Conservation (phyloP, 108 stramenopile genomes). For the Seminavis robusta region DNA sequence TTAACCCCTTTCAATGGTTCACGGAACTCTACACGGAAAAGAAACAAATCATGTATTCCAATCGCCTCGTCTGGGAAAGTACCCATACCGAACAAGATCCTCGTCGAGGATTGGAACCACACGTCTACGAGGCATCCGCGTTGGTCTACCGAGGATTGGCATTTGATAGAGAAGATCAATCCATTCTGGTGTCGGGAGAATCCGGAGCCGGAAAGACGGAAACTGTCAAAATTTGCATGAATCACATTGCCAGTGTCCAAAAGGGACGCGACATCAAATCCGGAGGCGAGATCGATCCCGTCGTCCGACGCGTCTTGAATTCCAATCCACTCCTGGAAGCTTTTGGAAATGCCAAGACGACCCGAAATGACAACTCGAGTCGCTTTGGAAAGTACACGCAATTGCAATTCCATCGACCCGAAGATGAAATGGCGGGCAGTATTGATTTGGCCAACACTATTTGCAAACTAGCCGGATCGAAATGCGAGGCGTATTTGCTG, state of each 20-base stretch:
- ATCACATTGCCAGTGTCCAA: constrained; percentile 75
- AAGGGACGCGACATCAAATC: constrained; percentile 23
- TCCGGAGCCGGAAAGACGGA: constrained; percentile 89
- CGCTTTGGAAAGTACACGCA: constrained; percentile 81
- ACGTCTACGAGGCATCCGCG: constrained; percentile 68
- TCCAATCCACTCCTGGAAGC: constrained; percentile 84
- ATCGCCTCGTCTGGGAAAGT: constrained; percentile 57
- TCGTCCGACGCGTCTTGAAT: constrained; percentile 56
- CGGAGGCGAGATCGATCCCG: constrained; percentile 42
- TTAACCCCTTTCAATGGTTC: constrained; percentile 89
- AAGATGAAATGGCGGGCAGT: constrained; percentile 25
- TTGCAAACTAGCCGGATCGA: constrained; percentile 62
- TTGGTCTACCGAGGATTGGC: constrained; percentile 67
- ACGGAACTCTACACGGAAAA: constrained; percentile 62
- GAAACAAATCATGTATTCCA: constrained; percentile 54
- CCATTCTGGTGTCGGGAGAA: constrained; percentile 80
- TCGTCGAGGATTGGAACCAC: constrained; percentile 36
- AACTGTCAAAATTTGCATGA: constrained; percentile 86
- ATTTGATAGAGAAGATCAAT: constrained; percentile 49
- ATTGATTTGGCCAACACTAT: constrained; percentile 29
- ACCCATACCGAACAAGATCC: constrained; percentile 12
- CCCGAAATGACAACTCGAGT: constrained; percentile 75
- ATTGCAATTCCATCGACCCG: constrained; percentile 64
- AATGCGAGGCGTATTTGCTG: constrained; percentile 87
- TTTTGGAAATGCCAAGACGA: constrained; percentile 83